Evolutionary conservation across 2,329 filamentous ascomycete species (phyloP).

Genomic region (Didymellaceae sp.): DNA sequence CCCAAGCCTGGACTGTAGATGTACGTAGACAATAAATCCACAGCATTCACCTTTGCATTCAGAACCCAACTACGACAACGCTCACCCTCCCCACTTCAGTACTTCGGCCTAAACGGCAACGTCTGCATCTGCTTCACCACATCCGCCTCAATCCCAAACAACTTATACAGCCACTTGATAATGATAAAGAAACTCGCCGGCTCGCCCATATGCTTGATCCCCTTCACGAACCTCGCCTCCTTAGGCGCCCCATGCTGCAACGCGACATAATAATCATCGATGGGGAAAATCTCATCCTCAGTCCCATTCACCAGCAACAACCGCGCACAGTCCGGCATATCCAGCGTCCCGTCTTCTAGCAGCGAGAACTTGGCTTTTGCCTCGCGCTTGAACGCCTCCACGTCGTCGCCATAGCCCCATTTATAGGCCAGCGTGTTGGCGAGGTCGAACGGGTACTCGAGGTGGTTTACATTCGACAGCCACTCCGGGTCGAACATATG

Average conservation of each 20-base stretch:
- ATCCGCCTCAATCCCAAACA: conserved; percentile 55
- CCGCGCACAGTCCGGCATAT: conserved; percentile 56
- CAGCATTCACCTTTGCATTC: no score
- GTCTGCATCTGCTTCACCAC: conserved; percentile 54
- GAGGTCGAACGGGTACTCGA: conserved; percentile 67
- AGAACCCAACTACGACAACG: no score
- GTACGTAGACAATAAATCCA: conserved; percentile 1
- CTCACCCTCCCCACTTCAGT: conserved; percentile 24
- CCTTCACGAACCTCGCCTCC: conserved; percentile 55
- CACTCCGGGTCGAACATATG: conserved; percentile 64
- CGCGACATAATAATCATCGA: conserved; percentile 65
- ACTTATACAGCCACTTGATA: conserved; percentile 56
- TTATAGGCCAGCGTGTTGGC: conserved; percentile 59
- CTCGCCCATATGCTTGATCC: conserved; percentile 59
- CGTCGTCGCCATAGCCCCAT: conserved; percentile 50
- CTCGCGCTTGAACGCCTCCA: conserved; percentile 56
- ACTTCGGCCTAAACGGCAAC: conserved; percentile 57
- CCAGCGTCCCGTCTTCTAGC: conserved; percentile 61
- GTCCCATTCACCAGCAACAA: conserved; percentile 65
- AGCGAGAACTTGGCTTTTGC: conserved; percentile 60
- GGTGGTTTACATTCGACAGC: conserved; percentile 61
- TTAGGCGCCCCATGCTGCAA: conserved; percentile 61
- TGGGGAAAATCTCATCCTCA: conserved; percentile 67
- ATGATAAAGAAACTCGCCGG: conserved; percentile 58
- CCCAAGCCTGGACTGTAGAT: conserved; percentile 1